Evolutionary conservation across 1,139 yeast species (phyloP).

Genomic region (Suhomyces yuchorum): DNA sequence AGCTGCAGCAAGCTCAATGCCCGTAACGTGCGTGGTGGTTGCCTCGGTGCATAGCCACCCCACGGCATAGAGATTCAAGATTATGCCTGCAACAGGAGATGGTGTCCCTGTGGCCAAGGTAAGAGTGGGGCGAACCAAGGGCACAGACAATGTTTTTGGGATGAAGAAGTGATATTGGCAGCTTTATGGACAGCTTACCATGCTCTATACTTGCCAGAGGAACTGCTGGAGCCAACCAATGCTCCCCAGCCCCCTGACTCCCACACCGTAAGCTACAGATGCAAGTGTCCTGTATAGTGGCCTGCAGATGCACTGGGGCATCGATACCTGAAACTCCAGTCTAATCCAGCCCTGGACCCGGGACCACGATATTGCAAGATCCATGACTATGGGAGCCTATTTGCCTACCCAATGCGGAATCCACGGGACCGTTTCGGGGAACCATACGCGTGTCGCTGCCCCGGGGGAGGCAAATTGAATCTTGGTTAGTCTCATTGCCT

Average conservation of each 20-base stretch:
- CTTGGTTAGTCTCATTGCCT: not conserved
- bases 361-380: not conserved
- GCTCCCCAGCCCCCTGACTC: no score
- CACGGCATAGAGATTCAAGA: no score
- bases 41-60: not conserved
- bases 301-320: not conserved
- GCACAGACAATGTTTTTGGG: no score
- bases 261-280: no score
- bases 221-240: no score
- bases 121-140: no score
- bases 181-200: no score
- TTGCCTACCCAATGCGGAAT: not conserved
- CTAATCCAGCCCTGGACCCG: not conserved
- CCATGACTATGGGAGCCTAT: not conserved
- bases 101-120: no score
- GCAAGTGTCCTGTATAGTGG: no score
- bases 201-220: no score
- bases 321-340: not conserved
- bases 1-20: not conserved
- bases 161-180: no score
- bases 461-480: not conserved
- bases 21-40: not conserved
- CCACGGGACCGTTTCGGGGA: not conserved
- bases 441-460: not conserved
- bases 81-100: no score